These are phyloP conservation scores for Cetradonia linearis DNA, from an alignment of 495 filamentous ascomycete species.

Conservation along the genomic window DNA sequence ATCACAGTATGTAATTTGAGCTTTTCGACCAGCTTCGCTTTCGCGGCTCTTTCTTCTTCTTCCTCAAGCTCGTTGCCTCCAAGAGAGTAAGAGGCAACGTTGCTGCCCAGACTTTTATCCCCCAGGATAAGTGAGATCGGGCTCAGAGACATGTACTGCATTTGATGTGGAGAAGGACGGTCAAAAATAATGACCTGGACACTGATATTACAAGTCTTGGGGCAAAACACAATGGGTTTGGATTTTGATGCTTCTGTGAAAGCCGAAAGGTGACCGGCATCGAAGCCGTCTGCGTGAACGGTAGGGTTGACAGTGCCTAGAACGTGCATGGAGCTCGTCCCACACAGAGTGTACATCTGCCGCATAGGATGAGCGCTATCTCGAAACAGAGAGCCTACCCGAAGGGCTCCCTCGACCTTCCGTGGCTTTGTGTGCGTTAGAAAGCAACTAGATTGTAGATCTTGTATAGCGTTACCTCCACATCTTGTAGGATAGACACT, in stretches of 20 bases:
- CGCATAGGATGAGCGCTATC: conserved; percentile 71
- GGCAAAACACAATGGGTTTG: conserved; percentile 64
- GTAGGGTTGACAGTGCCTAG: conserved; percentile 66
- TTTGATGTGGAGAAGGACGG: conserved; percentile 69
- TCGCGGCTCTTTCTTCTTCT: conserved; percentile 48
- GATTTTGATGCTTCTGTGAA: conserved; percentile 46
- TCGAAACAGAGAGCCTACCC: conserved; percentile 71
- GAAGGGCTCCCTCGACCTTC: conserved; percentile 80
- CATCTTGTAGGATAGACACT: conserved; percentile 76
- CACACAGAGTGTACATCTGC: conserved; percentile 76
- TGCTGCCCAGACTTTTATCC: conserved; percentile 46
- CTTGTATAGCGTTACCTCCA: conserved; percentile 54
- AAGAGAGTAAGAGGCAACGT: conserved; percentile 26
- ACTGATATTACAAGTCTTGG: conserved; percentile 46
- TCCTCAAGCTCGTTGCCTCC: conserved; percentile 37
- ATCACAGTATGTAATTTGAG: conserved; percentile 78
- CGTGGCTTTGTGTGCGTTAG: conserved; percentile 37
- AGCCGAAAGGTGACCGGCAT: conserved; percentile 60
- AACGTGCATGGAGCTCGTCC: conserved; percentile 71
- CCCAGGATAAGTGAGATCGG: conserved; percentile 82
- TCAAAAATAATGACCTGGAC: conserved; percentile 87
- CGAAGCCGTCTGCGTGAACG: conserved; percentile 42
- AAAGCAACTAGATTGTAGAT: neutral
- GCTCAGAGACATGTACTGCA: conserved; percentile 92
- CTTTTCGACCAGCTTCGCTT: conserved; percentile 67